Base-by-base conservation (phyloP, 257 asterid species). In the Galeopsis tetrahit region DNA sequence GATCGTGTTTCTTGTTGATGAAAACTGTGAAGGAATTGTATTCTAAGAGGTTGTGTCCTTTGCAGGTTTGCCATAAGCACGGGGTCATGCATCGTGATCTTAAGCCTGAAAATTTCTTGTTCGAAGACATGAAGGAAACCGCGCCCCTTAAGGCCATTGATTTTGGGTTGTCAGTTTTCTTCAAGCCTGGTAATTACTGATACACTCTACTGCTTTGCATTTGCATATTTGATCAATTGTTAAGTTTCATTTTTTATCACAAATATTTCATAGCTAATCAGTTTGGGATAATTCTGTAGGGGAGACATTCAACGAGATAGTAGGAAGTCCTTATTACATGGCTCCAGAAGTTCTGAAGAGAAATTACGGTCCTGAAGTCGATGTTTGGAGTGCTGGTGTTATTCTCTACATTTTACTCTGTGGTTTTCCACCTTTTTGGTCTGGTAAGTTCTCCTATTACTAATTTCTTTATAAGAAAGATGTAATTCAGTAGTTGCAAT, bases 71-170 rank as follows among this genome's bases (percentile, higher is more conserved):
- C 77, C 92, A 87, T 71, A 60, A 79, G 75, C 78, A 87, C 36
- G 88, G 89, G 38, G 92, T 87, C 67, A 87, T 87, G 85, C 87
- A 86, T 78, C 89, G 92, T 69, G 91, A 86, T 80, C 89, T 86
- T 8, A 86, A 84, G 74, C 92, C 92, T 10, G 92, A 87, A 71
- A 87, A 87, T 63, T 87, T 87, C 85, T 73, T 87, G 75, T 85
- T 84, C 13, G 85, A 75, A 10, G 81, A 85, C 21, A 77, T 68
- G 72, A 87, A 87, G 76, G 92, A 85, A 73, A 84, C 89, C 3
- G 70, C 92, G 2, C 79, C 84, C 3, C 83, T 87, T 15, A 87
- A 85, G 84, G 88, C 86, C 79, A 87, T 87, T 55, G 92, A 87
- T 75, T 87, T 87, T 35, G 92, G 92, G 76, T 79, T 87, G 21